Percentiles rank a stretch among this genome's conserved stretches.
phyloP scores from a whole-genome alignment of 2,329 filamentous ascomycete species.

The Emergomyces pasteurianus region DNA sequence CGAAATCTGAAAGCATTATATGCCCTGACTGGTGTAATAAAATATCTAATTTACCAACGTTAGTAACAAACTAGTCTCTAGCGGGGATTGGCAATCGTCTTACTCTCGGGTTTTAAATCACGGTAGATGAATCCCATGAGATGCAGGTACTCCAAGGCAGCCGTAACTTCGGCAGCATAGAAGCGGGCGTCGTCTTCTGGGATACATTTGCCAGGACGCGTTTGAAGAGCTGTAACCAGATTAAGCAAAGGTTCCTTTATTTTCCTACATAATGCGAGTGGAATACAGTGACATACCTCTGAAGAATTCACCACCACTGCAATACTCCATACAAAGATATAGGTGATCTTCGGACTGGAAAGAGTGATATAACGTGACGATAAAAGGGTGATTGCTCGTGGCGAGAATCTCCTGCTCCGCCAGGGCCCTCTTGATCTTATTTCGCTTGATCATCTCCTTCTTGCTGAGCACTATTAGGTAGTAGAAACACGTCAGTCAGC shows the following conservation, averaged over 20 bases:
- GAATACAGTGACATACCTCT: conserved; percentile 37
- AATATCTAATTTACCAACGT: conserved; percentile 53
- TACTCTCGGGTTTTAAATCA: conserved; percentile 94
- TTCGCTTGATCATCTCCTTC: conserved; percentile 99
- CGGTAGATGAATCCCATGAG: conserved; percentile 99
- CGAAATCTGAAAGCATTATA: conserved; percentile 99
- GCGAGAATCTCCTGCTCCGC: conserved; percentile 97
- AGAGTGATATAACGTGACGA: conserved; percentile 95
- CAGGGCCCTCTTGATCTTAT: conserved; percentile 97
- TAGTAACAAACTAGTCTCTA: background rate
- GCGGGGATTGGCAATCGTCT: conserved; percentile 25
- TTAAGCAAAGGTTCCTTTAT: conserved; percentile 8
- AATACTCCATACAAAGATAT: conserved; percentile 99
- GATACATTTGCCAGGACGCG: conserved; percentile 91
- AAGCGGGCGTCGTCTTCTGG: conserved; percentile 94
- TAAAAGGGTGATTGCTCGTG: conserved; percentile 97
- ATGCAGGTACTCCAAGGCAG: conserved; percentile 90
- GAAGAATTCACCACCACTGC: conserved; percentile 97
- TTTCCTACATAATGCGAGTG: background rate
- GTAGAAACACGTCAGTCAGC: conserved; percentile 2
- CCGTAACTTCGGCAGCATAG: conserved; percentile 94
- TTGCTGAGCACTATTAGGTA: conserved; percentile 72
- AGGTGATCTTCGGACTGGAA: conserved; percentile 98
- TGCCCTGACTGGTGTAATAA: conserved; percentile 97
- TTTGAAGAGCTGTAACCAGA: conserved; percentile 60